Evolutionary conservation across 768 basidiomycete genomes (phyloP), one percentile per base, ranked within the genome.

Genomic region (Sporobolomyces phaffii): DNA sequence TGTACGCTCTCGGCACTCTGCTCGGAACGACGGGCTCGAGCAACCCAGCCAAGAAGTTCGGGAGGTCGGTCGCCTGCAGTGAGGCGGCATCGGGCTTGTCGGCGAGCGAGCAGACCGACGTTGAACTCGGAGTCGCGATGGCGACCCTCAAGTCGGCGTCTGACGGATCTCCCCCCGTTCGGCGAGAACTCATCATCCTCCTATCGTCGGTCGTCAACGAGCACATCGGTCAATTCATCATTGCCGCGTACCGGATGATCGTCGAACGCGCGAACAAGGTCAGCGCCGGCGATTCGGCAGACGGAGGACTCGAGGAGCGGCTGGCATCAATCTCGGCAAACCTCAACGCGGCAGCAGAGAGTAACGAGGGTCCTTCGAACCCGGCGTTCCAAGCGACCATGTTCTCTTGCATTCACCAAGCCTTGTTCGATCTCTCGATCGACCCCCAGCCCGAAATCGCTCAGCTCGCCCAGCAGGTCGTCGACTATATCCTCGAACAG

Each of bases 211-310:
- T 98, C 26, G 92, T 93, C 41, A 89, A 91, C 77, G 94, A 98
- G 77, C 97, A 93, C 90, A 81, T 91, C 62, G 96, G 94, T 10
- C 90, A 90, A 80, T 91, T 98, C 73, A 90, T 94, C 52, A 85
- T 92, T 43, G 96, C 94, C 68, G 92, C 94, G 2, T 98, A 94
- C 93, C 80, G 91, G 13, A 93, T 96, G 76, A 90, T 90, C 86
- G 92, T 96, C 75, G 90, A 93, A 76, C 89, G 94, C 48, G 66
- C 51, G 34, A 44, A 56, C 22, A 60, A 41, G 48, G 66, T 50
- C 29, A 40, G 34, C 40, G 64, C 60, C 18, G 65, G 53, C 34
- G 50, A 60, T 10, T 29, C 40, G 28, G 33, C 38, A 28, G 61
- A 24, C 38, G 50, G 49, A 18, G 56, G 43, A 9, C 29, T 65